Percentiles rank a stretch among this genome's conserved stretches.
Evolutionary conservation across 306 rosid genomes (phyloP).

Genomic region (Spatholobus suberectus): DNA sequence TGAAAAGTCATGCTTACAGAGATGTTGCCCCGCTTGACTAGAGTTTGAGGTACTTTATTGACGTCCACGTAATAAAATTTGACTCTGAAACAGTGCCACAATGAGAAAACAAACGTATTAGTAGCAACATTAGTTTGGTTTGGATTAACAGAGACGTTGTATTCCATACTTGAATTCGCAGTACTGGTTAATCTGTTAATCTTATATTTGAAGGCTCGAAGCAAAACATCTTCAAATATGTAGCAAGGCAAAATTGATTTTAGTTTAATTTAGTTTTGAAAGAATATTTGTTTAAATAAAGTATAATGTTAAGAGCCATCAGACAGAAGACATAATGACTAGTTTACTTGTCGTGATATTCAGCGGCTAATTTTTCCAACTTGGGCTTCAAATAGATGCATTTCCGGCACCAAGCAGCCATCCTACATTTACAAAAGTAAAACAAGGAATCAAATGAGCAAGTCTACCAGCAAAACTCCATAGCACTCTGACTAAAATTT

Average conservation of each 20-base stretch:
- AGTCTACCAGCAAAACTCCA: neutral
- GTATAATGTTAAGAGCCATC: neutral
- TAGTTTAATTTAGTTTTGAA: neutral
- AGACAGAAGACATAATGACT: neutral
- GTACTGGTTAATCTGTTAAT: conserved; percentile 6
- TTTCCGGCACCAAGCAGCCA: conserved; percentile 97
- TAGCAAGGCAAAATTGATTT: neutral
- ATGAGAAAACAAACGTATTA: neutral
- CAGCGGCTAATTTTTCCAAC: conserved; percentile 87
- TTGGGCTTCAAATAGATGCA: conserved; percentile 97
- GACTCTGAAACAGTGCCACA: conserved; percentile 45
- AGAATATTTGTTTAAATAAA: neutral
- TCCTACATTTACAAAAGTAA: conserved; percentile 57
- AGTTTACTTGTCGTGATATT: conserved; percentile 70
- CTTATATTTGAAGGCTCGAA: conserved; percentile 25
- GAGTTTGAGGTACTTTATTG: conserved; percentile 84
- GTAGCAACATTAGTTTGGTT: neutral
- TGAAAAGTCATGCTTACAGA: conserved; percentile 55
- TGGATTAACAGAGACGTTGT: neutral
- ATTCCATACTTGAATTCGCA: conserved; percentile 18
- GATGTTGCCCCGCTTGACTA: conserved; percentile 84
- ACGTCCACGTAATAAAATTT: conserved; percentile 88
- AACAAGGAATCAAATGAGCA: neutral
- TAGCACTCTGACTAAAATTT: neutral
- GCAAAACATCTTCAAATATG: neutral